Evolutionary conservation across 2,329 filamentous ascomycete genomes (phyloP).

Genomic region (Ceratocystis albifundus): DNA sequence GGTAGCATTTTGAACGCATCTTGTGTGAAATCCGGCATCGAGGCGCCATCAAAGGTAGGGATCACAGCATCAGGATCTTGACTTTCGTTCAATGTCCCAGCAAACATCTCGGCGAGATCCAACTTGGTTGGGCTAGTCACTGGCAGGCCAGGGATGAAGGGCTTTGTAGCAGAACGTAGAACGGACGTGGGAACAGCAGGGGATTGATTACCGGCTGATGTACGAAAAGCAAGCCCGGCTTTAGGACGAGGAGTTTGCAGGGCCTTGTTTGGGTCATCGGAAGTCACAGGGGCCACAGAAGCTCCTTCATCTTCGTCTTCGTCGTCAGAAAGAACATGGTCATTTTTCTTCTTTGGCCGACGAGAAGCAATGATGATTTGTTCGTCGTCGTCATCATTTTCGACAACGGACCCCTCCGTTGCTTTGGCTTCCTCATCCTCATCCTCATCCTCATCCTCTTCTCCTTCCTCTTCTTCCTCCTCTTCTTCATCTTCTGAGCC

Average conservation of each 20-base stretch:
- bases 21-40: conserved; percentile 22
- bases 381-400: conserved; percentile 32
- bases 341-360: conserved; percentile 42
- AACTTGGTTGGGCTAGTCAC: conserved; percentile 51
- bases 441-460: conserved; percentile 31
- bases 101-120: conserved; percentile 81
- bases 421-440: conserved; percentile 28
- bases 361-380: conserved; percentile 38
- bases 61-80: conserved; percentile 33
- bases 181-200: conserved; percentile 50
- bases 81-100: conserved; percentile 69
- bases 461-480: conserved; percentile 30
- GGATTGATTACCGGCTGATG: conserved; percentile 31
- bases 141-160: conserved; percentile 57
- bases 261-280: conserved; percentile 26
- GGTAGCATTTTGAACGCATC: conserved; percentile 25
- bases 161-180: conserved; percentile 56
- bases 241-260: conserved; percentile 40
- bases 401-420: conserved; percentile 30
- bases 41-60: conserved; percentile 5
- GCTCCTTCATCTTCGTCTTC: conserved; percentile 41
- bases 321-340: conserved; percentile 51
- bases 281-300: background rate
- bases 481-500: conserved; percentile 36
- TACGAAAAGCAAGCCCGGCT: conserved; percentile 30